Evolutionary conservation across 306 rosid species (phyloP), one percentile per base, ranked within the genome.

Genomic region (Hylodesmum podocarpum): DNA sequence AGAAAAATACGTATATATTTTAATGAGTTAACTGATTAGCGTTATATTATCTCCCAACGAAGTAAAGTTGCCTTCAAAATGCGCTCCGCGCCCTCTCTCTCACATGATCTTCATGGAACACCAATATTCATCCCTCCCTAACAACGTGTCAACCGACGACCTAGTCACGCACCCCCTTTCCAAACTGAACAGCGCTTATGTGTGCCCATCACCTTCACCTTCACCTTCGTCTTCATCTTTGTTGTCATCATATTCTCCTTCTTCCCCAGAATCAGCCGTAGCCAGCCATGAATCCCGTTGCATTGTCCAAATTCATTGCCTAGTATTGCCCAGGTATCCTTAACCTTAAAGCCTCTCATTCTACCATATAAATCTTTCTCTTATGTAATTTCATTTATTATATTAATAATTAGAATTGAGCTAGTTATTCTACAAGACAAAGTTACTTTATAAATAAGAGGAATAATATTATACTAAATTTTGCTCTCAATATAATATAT

Each of bases 271-370:
- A 28, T 4, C 51, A 10, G 25, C 21, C 7, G 39, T 8, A 68
- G 37, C n/a, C 37, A 67, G 49, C 49, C 33, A 94, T 91, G 97
- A 78, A 85, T 10, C 83, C 90, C 58, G 25, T 76, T 11, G 28
- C 71, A 39, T 81, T 80, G 64, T 59, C 84, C 61, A 83, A 74
- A 67, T 74, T 71, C 62, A 34, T 81, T 71, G 53, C 55, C 22
- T 78, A 55, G 40, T 31, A 58, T 28, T 64, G 5, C 78, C 76
- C 87, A 87, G 70, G 71, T 39, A 58, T 83, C 61, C 94, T n/a
- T n/a, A n/a, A n/a, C n/a, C n/a, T n/a, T n/a, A n/a, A n/a, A n/a
- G n/a, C n/a, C n/a, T n/a, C n/a, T n/a, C n/a, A n/a, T n/a, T n/a
- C n/a, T n/a, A n/a, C n/a, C n/a, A n/a, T n/a, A n/a, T n/a, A n/a